These are phyloP conservation scores for Myxozyma mucilagina DNA, from an alignment of 805 yeast species.

Conservation along the genomic window DNA sequence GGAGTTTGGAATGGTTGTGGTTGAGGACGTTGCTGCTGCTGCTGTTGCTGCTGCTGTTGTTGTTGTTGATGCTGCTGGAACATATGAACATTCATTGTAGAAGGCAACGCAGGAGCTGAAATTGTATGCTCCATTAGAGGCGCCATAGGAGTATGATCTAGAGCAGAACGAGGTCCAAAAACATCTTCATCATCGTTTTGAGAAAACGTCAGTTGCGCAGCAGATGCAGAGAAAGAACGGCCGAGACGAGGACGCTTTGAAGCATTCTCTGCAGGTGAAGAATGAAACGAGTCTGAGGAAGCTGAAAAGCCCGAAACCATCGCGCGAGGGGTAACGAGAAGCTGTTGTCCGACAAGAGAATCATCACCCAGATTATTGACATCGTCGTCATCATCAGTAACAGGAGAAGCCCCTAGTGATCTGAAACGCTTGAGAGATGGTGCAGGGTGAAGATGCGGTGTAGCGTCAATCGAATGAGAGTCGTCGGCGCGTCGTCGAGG, in stretches of 20 bases:
- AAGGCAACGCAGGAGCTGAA: conserved; percentile 13
- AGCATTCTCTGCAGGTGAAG: not conserved
- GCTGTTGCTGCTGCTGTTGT: not conserved
- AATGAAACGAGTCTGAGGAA: not conserved
- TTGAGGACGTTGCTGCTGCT: conserved; percentile 1
- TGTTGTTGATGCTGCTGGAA: not conserved
- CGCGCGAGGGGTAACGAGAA: conserved; percentile 8
- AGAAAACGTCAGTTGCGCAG: not conserved
- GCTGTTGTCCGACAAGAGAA: not conserved
- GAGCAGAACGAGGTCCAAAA: conserved; percentile 8
- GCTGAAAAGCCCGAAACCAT: not conserved
- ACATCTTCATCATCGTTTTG: conserved; percentile 4
- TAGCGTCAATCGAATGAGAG: not conserved
- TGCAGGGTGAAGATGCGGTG: not conserved
- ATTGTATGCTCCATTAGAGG: conserved; percentile 18
- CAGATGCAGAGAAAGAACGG: conserved; percentile 15
- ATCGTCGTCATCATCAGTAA: conserved; percentile 5
- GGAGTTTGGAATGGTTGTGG: conserved; percentile 2
- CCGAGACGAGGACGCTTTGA: conserved; percentile 7
- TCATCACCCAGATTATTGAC: not conserved
- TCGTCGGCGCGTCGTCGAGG: conserved; percentile 15
- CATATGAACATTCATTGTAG: not conserved
- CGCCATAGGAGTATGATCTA: conserved; percentile 3
- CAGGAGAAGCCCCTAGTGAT: conserved; percentile 10
- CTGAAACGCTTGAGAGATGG: conserved; percentile 10